Evolutionary conservation across 257 asterid genomes (phyloP).

Genomic region (Petunia secreta): DNA sequence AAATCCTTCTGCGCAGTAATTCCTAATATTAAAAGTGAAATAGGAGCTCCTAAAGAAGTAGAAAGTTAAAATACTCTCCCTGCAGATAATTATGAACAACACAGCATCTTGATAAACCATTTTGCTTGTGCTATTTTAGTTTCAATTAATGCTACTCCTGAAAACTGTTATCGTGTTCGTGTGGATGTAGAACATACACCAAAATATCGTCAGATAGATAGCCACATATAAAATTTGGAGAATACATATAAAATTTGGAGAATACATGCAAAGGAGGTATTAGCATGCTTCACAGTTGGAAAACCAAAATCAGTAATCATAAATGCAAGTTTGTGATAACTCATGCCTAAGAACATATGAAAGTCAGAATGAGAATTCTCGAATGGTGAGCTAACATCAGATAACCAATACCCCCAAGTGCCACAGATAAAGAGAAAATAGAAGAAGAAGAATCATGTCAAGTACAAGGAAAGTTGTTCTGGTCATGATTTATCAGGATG

Average conservation of each 20-base stretch:
- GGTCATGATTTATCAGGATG: slow-evolving; percentile 23
- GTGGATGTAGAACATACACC: neutral
- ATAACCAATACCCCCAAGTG: neutral
- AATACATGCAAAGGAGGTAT: neutral
- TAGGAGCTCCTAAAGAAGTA: neutral
- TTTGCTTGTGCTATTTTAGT: slow-evolving; percentile 2
- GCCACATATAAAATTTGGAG: neutral
- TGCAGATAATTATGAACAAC: neutral
- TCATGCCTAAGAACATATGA: slow-evolving; percentile 9
- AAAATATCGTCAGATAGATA: neutral
- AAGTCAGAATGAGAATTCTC: neutral
- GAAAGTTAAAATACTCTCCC: neutral
- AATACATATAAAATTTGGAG: neutral
- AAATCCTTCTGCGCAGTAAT: neutral
- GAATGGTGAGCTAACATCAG: neutral
- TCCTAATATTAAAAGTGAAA: slow-evolving; percentile 12
- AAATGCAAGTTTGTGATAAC: neutral
- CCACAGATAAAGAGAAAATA: neutral
- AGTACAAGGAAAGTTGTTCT: slow-evolving; percentile 8
- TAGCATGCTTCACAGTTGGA: neutral
- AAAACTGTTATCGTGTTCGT: neutral
- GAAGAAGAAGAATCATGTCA: slow-evolving; percentile 6
- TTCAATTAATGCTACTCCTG: neutral
- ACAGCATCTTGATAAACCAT: slow-evolving; percentile 3
- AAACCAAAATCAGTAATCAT: slow-evolving; percentile 14